Conservation (phyloP, 2,329 filamentous ascomycete genomes). For the Eutypa lata region DNA sequence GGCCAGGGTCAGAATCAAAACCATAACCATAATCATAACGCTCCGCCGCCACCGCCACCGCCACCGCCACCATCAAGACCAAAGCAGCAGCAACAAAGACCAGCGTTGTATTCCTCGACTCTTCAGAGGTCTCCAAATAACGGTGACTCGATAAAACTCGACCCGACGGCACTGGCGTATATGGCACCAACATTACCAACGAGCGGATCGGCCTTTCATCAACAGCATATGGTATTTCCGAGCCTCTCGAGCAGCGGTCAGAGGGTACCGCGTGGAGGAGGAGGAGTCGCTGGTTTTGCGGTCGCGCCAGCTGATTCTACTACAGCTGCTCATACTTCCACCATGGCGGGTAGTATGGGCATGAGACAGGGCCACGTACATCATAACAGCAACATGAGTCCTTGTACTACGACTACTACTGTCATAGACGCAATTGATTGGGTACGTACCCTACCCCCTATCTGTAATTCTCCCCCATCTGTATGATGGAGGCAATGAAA, state of each 20-base stretch:
- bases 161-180: slow-evolving; percentile 6
- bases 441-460: slow-evolving; percentile 42
- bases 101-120: background rate
- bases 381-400: slow-evolving; percentile 45
- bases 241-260: no score
- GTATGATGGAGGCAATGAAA: no score
- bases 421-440: slow-evolving; percentile 60
- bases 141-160: background rate
- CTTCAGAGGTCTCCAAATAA: background rate
- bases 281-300: no score
- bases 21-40: no score
- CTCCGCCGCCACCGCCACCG: slow-evolving; percentile 4
- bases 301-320: no score
- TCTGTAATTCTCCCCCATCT: background rate
- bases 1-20: no score
- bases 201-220: background rate
- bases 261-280: no score
- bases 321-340: no score
- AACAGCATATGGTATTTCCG: no score
- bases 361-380: no score
- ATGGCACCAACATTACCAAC: background rate
- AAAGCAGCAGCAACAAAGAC: background rate
- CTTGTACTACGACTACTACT: slow-evolving; percentile 29
- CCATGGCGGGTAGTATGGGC: no score
- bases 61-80: background rate